A percentile compares a stretch with the other conserved stretches of the same genome.
Conservation (phyloP, 306 rosid species). For the Cicer yamashitae region DNA sequence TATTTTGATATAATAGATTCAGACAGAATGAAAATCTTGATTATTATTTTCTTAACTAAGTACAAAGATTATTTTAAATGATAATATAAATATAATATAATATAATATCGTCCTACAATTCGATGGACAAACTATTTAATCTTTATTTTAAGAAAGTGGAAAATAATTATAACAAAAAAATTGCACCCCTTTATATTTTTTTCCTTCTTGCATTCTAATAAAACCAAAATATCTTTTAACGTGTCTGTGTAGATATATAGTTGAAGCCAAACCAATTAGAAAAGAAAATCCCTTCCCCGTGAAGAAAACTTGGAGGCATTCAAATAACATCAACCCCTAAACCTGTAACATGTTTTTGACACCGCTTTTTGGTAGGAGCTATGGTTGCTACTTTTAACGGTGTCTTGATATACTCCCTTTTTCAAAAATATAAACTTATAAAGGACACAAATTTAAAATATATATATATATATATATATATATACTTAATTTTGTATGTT, state of each 20-base stretch:
- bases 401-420: constrained; percentile 21
- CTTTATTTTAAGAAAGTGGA: constrained; percentile 24
- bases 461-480: too few species aligned
- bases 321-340: constrained; percentile 47
- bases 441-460: too few species aligned
- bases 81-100: too few species aligned
- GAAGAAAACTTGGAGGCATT: constrained; percentile 64
- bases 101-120: neutral
- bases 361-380: constrained; percentile 36
- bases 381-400: constrained; percentile 8
- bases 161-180: neutral
- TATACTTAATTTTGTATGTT: too few species aligned
- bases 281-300: constrained; percentile 52
- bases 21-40: too few species aligned
- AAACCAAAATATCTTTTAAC: constrained; percentile 41
- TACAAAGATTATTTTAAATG: too few species aligned
- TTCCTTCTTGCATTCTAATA: neutral
- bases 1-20: too few species aligned
- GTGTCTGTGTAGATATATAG: constrained; percentile 29
- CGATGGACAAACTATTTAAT: neutral
- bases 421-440: too few species aligned
- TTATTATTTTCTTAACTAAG: too few species aligned
- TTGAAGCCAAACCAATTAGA: constrained; percentile 36
- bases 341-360: constrained; percentile 51
- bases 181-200: neutral